Base-by-base conservation (phyloP, 73 alveolate genomes). In the Blepharisma japonicum region DNA sequence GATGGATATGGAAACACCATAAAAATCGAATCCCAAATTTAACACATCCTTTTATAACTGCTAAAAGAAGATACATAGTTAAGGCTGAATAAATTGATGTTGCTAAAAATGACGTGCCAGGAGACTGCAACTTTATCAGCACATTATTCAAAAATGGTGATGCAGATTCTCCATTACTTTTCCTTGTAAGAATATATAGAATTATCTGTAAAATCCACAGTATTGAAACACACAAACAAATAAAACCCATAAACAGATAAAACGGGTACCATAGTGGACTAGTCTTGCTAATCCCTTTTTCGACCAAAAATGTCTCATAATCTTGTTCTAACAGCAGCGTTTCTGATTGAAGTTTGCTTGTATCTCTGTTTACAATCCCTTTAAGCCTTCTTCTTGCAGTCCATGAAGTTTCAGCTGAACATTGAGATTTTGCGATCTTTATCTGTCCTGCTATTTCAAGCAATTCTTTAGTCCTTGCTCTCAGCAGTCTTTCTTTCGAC, bases 11-110 rank as follows among this genome's bases (percentile, higher is more conserved):
- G 55, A 86, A 81, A 14, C 77, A 53, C 55, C 89, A 86, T 77
- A 94, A 90, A 76, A 85, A 86, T 71, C 98, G 86, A 68, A 94
- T 68, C 5, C 98, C 98, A 56, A 94, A 80, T 77, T 90, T 94
- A 9, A 94, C 84, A 77, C 92, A 92, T 7, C 98, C 98, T 74
- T 94, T 91, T 32, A 92, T 51, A 4, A 95, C 82, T 25, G 91
- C 81, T 66, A 83, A 77, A 77, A 94, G 71, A 78, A 94, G 71
- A 71, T 94, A 92, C 56, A 86, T 50, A 6, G 92, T 82, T 8
- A 94, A 70, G 4, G 87, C 42, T 9, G 95, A 89, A 71, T 88
- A 92, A 66, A 89, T 56, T 54, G 79, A 86, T 7, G 87, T 77
- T 6, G 94, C 81, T 39, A 94, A 49, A 54, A 94, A 83, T 18